Conservation (phyloP, 1,284 basidiomycete species). For the Gomphus sp. region DNA sequence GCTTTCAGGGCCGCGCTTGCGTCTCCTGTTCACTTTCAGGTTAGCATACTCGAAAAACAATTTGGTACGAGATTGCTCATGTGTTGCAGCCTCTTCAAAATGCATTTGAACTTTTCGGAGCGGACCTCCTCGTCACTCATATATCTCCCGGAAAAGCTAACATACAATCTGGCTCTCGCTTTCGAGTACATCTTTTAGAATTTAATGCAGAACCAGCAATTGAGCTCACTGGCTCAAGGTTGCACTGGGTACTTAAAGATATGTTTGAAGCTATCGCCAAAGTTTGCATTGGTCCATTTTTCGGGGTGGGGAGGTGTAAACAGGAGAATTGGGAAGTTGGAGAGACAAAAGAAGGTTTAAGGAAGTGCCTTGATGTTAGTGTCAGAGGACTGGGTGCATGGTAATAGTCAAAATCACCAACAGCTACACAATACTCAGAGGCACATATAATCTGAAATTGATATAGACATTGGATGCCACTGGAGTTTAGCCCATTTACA, state of each 20-base stretch:
- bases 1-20: conserved; percentile 81
- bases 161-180: conserved; percentile 16
- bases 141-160: conserved; percentile 13
- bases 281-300: conserved; percentile 65
- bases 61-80: background rate
- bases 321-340: conserved; percentile 11
- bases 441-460: background rate
- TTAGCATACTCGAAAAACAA: conserved; percentile 19
- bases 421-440: too few species aligned
- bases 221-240: conserved; percentile 80
- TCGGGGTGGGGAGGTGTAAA: conserved; percentile 18
- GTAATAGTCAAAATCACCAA: background rate
- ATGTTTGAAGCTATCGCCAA: conserved; percentile 69
- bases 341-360: conserved; percentile 14
- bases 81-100: conserved; percentile 70
- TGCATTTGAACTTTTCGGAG: conserved; percentile 91
- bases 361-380: conserved; percentile 6
- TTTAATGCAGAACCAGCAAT: conserved; percentile 96
- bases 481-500: too few species aligned
- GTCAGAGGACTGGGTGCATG: background rate
- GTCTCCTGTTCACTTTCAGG: conserved; percentile 85
- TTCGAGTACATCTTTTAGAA: conserved; percentile 77
- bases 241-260: conserved; percentile 73
- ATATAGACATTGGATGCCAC: too few species aligned
- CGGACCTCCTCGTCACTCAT: conserved; percentile 80